A percentile compares a stretch with the other conserved stretches of the same genome.
Conservation (phyloP, 1,284 basidiomycete genomes). For the Ganoderma leucocontextum region DNA sequence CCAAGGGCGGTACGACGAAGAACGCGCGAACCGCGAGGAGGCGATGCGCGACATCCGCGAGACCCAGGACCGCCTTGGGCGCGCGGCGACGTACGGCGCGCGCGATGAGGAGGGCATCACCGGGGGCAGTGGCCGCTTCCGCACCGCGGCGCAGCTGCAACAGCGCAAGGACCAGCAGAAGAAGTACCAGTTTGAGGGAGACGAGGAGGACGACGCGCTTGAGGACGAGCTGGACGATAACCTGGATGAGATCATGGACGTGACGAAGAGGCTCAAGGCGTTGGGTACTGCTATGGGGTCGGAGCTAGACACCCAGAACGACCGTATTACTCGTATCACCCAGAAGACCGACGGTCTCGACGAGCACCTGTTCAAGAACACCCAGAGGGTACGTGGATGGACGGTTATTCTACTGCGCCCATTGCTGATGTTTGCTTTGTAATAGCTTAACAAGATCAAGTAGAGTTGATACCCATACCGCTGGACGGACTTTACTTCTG, state of each 20-base stretch:
- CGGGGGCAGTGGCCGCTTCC: constrained; percentile 51
- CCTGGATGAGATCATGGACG: constrained; percentile 86
- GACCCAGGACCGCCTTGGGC: constrained; percentile 87
- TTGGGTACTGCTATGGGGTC: constrained; percentile 87
- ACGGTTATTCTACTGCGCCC: neutral
- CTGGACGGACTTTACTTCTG: neutral
- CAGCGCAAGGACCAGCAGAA: constrained; percentile 76
- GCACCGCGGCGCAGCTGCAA: constrained; percentile 56
- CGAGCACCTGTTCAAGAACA: constrained; percentile 70
- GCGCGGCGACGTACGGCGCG: constrained; percentile 70
- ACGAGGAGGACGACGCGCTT: constrained; percentile 94
- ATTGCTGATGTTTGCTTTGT: constrained; percentile 18
- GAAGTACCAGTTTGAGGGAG: constrained; percentile 95
- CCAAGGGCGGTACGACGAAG: constrained; percentile 88
- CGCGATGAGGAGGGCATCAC: constrained; percentile 55
- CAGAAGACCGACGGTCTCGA: constrained; percentile 76
- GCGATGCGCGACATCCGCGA: constrained; percentile 88
- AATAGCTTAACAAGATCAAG: constrained; percentile 76
- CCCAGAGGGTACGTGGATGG: constrained; percentile 64
- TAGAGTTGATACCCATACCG: constrained; percentile 40
- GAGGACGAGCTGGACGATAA: constrained; percentile 91
- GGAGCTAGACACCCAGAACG: constrained; percentile 83
- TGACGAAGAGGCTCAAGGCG: constrained; percentile 85
- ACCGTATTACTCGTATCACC: constrained; percentile 72
- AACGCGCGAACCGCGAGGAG: constrained; percentile 86